Conservation (phyloP, 2,329 filamentous ascomycete genomes). For the Talaromyces pinophilus region DNA sequence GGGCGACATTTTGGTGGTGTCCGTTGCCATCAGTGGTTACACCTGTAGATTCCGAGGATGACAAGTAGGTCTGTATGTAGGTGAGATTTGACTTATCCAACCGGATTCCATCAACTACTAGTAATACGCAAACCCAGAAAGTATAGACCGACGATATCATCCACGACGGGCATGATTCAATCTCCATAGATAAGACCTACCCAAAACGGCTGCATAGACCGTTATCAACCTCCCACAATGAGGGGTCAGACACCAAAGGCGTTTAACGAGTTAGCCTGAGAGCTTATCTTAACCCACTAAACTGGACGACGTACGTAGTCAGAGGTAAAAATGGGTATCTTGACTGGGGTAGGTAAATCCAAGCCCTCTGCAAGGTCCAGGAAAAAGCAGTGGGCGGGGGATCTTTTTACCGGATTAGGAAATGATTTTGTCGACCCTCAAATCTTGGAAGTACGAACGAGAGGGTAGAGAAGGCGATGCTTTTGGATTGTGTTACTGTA, state of each 20-base stretch:
- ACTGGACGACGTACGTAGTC: background rate
- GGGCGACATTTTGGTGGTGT: constrained; percentile 1
- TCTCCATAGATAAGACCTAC: constrained; percentile 7
- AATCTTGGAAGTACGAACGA: background rate
- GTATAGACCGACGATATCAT: background rate
- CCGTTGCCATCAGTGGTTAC: background rate
- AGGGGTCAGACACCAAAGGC: constrained; percentile 5
- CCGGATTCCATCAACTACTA: background rate
- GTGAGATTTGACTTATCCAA: background rate
- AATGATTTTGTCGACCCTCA: constrained; percentile 19
- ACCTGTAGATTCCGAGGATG: background rate
- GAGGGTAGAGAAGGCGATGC: background rate
- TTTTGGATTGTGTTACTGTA: background rate
- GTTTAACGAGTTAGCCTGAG: background rate
- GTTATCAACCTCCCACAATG: constrained; percentile 3
- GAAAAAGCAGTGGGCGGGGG: constrained; percentile 25
- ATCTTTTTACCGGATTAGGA: constrained; percentile 42
- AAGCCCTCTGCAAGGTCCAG: background rate
- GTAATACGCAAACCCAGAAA: background rate
- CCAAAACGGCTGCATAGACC: constrained; percentile 21
- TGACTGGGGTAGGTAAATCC: background rate
- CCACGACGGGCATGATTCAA: background rate
- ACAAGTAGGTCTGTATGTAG: background rate
- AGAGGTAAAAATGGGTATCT: background rate
- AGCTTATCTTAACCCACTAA: background rate